Evolutionary conservation across 768 basidiomycete genomes (phyloP).

Genomic region (Boletus pseudo-olivaceus): DNA sequence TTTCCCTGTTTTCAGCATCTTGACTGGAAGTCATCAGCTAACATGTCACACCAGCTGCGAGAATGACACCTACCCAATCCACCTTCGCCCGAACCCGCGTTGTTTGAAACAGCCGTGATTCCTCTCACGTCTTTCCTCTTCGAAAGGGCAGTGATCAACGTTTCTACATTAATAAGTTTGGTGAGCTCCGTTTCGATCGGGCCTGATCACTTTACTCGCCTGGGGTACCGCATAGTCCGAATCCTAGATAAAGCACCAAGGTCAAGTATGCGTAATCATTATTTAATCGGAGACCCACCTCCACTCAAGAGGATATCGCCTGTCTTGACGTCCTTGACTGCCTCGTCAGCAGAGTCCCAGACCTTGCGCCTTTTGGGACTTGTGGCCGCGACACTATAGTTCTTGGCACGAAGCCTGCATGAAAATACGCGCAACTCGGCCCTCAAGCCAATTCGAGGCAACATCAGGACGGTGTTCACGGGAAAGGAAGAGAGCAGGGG

Average conservation of each 20-base stretch:
- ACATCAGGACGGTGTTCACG: slow-evolving; percentile 3
- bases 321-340: slow-evolving; percentile 76
- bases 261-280: neutral
- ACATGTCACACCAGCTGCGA: neutral
- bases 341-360: slow-evolving; percentile 75
- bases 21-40: slow-evolving; percentile 41
- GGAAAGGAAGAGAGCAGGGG: neutral
- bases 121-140: slow-evolving; percentile 65
- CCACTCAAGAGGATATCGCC: slow-evolving; percentile 75
- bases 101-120: slow-evolving; percentile 82
- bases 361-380: slow-evolving; percentile 47
- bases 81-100: slow-evolving; percentile 65
- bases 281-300: slow-evolving; percentile 50
- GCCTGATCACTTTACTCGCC: slow-evolving; percentile 38
- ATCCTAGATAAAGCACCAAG: slow-evolving; percentile 47
- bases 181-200: neutral
- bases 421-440: slow-evolving; percentile 4
- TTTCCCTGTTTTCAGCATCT: slow-evolving; percentile 68
- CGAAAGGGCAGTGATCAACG: slow-evolving; percentile 70
- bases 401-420: neutral
- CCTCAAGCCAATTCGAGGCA: slow-evolving; percentile 4
- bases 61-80: slow-evolving; percentile 53
- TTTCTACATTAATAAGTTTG: slow-evolving; percentile 45
- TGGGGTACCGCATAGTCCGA: slow-evolving; percentile 84
- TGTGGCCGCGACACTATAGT: slow-evolving; percentile 3